A percentile compares a stretch with the other conserved stretches of the same genome.
Evolutionary conservation across 441 rosid genomes (phyloP).

Genomic region (Gossypium lobatum): DNA sequence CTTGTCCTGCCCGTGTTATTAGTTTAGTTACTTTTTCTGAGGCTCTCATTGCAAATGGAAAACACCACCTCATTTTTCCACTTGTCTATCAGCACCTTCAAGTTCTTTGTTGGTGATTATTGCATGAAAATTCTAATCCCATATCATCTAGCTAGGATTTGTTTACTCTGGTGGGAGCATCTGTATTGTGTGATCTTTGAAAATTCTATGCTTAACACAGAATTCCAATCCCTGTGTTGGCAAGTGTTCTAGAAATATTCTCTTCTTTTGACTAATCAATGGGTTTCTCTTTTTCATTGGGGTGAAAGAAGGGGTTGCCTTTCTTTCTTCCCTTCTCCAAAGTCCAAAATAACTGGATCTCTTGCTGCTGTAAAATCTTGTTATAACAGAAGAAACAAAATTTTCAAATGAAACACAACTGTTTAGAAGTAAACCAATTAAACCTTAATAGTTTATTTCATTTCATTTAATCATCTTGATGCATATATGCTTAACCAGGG

Average conservation of each 20-base stretch:
- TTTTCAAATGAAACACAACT: neutral
- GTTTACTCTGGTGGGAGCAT: neutral
- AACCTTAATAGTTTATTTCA: neutral
- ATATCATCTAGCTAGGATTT: neutral
- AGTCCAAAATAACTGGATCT: no score
- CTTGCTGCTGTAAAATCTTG: no score
- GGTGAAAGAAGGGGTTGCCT: neutral
- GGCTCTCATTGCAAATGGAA: neutral
- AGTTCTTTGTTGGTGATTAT: neutral
- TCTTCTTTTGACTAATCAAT: neutral
- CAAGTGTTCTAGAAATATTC: neutral
- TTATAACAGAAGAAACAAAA: no score
- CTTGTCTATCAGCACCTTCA: neutral
- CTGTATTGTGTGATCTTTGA: constrained; percentile 1
- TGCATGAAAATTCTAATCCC: neutral
- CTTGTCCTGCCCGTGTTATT: neutral
- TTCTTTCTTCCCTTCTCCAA: neutral
- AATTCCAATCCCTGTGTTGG: neutral
- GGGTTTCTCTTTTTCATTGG: neutral
- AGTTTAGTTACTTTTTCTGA: neutral
- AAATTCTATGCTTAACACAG: neutral
- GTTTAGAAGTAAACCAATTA: neutral
- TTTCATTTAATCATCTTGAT: neutral
- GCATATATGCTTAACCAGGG: constrained; percentile 1
- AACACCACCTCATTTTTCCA: neutral